Evolutionary conservation across 1,284 basidiomycete species (phyloP), one percentile per base, ranked within the genome.

Genomic region (Takashimella tepidaria): DNA sequence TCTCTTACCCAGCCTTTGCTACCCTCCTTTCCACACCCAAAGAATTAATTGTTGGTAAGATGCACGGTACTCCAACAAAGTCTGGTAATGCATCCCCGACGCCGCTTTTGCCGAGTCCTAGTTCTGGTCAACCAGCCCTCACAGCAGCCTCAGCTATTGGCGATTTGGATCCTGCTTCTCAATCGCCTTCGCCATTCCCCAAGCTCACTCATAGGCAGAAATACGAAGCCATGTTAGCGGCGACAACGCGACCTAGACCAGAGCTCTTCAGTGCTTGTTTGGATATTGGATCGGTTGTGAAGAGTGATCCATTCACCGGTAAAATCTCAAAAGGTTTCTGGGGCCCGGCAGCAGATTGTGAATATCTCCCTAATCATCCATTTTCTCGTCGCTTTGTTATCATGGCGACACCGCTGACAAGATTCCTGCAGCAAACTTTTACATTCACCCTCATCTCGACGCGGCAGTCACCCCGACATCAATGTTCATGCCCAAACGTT

Each of bases 311-410:
- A 1, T 57, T 74, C 44, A 67, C 55, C 11, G 74, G 72, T 3
- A 73, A 73, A 47, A 65, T 70, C 2, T 65, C 70, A 4, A 73
- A 73, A 47, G 74, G 74, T 0, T 73, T 67, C 54, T 73, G 73
- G 66, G 72, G 72, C 24, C 71, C 74, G 4, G 67, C 66, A 0
- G 53, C 64, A 46, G 67, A 72, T 60, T 63, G 70, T 70, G 24
- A 55, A 68, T 63, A 16, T 12, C 13, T n/a, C n/a, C n/a, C n/a
- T n/a, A n/a, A n/a, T n/a, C n/a, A n/a, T n/a, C n/a, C n/a, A n/a
- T n/a, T n/a, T n/a, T n/a, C n/a, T 21, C 16, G 10, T 6, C 1
- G 3, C 40, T 31, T 43, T 41, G 24, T 23, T 4, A 47, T 27
- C 5, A n/a, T n/a, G n/a, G n/a, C n/a, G n/a, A n/a, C n/a, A n/a